Conservation (phyloP, 169 alveolate species). For the Sarcocystis neurona region DNA sequence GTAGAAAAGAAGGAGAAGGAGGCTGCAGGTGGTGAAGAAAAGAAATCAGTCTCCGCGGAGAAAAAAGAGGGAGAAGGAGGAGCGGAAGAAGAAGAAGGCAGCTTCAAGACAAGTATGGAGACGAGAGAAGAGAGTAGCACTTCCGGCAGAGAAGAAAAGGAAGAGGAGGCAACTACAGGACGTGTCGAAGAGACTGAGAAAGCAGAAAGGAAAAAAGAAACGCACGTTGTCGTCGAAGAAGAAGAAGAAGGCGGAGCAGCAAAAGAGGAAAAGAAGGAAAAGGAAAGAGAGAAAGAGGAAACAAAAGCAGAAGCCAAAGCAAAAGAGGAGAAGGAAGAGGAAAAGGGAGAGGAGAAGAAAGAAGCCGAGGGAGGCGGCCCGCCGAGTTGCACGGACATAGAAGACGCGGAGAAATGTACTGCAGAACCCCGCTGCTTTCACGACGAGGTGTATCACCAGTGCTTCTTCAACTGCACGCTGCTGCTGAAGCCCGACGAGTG, state of each 20-base stretch:
- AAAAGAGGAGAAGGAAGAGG: not conserved
- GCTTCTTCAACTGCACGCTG: constrained; percentile 49
- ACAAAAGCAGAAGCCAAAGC: not conserved
- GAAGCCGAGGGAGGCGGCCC: not conserved
- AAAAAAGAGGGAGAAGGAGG: not conserved
- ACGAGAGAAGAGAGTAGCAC: not conserved
- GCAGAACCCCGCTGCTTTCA: constrained; percentile 29
- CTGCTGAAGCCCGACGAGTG: constrained; percentile 21
- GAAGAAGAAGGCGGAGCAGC: not conserved
- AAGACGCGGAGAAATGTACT: constrained; percentile 17
- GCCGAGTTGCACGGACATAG: not conserved
- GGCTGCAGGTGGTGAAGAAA: not conserved
- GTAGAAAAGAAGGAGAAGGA: not conserved
- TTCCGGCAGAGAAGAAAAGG: not conserved
- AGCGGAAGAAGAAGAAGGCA: not conserved
- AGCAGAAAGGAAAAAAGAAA: not conserved
- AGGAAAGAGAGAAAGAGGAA: not conserved
- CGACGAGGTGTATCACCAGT: constrained; percentile 34
- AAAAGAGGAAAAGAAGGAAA: not conserved
- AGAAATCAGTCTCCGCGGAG: not conserved
- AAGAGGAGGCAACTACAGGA: not conserved
- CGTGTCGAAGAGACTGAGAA: not conserved
- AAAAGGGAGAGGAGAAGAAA: not conserved
- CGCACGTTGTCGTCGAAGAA: not conserved
- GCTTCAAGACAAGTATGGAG: too few species aligned